Conservation (phyloP, 2,329 filamentous ascomycete species). For the Penicillium italicum region DNA sequence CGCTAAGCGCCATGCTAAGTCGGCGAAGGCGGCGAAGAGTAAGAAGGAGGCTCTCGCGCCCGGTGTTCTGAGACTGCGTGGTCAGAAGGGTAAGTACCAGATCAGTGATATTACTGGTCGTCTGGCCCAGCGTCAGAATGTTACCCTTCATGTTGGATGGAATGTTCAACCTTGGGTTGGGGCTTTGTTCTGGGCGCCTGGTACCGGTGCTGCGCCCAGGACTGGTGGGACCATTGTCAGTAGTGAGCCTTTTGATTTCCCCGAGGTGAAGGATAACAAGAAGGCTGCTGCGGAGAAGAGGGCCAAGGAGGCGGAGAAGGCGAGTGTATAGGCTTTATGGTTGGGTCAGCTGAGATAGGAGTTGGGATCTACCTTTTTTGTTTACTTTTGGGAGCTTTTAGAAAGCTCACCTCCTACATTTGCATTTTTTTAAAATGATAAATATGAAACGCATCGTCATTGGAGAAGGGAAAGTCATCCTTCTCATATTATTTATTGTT, state of each 20-base stretch:
- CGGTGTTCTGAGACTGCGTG: conserved; percentile 71
- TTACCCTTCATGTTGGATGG: conserved; percentile 79
- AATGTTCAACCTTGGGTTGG: conserved; percentile 99
- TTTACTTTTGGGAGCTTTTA: neutral
- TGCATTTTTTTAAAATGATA: conserved; percentile 3
- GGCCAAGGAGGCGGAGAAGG: conserved; percentile 16
- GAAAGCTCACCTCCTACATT: neutral
- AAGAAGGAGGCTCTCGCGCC: conserved; percentile 23
- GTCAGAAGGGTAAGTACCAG: conserved; percentile 93
- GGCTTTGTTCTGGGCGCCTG: conserved; percentile 73
- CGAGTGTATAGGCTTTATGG: neutral
- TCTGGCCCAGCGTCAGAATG: conserved; percentile 69
- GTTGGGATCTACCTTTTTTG: neutral
- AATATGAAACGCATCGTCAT: neutral
- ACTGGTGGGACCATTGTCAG: conserved; percentile 50
- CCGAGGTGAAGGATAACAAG: conserved; percentile 50
- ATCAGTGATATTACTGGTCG: conserved; percentile 84
- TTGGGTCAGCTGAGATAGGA: neutral
- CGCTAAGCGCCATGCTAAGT: conserved; percentile 25
- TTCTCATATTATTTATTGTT: neutral
- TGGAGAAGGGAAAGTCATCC: neutral
- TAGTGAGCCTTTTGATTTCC: conserved; percentile 55
- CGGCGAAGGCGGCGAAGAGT: conserved; percentile 15
- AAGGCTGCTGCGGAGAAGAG: conserved; percentile 16
- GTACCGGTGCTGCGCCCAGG: conserved; percentile 48